A percentile compares a stretch with the other conserved stretches of the same genome.
Conservation (phyloP, 345 rosid genomes). For the Gossypium mustelinum region DNA sequence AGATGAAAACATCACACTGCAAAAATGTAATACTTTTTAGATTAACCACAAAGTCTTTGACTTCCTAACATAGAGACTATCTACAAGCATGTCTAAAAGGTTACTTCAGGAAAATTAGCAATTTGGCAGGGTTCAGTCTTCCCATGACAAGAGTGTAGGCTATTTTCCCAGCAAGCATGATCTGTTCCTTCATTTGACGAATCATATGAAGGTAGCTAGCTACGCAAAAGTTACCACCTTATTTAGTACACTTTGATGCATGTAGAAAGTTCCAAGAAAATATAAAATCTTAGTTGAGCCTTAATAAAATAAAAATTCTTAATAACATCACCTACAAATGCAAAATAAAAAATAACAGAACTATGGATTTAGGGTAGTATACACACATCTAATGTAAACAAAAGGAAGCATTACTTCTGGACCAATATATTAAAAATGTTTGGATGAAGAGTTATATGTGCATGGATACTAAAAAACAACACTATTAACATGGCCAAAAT, state of each 20-base stretch:
- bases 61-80: neutral
- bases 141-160: constrained; percentile 89
- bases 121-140: constrained; percentile 87
- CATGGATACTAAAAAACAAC: neutral
- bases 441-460: neutral
- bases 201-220: constrained; percentile 91
- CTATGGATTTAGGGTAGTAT: neutral
- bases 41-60: constrained; percentile 9
- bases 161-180: constrained; percentile 71
- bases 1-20: constrained; percentile 84
- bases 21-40: constrained; percentile 12
- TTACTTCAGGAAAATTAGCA: constrained; percentile 91
- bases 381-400: neutral
- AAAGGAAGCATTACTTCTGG: neutral
- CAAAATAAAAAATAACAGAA: neutral
- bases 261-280: neutral
- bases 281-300: neutral
- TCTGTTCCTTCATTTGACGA: constrained; percentile 74
- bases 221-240: constrained; percentile 31
- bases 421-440: neutral
- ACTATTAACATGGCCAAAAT: neutral
- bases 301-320: neutral
- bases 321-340: neutral
- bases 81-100: neutral
- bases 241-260: constrained; percentile 6